phyloP scores from a whole-genome alignment of 352 stramenopile species.

The Globisporangium spinosum region DNA sequence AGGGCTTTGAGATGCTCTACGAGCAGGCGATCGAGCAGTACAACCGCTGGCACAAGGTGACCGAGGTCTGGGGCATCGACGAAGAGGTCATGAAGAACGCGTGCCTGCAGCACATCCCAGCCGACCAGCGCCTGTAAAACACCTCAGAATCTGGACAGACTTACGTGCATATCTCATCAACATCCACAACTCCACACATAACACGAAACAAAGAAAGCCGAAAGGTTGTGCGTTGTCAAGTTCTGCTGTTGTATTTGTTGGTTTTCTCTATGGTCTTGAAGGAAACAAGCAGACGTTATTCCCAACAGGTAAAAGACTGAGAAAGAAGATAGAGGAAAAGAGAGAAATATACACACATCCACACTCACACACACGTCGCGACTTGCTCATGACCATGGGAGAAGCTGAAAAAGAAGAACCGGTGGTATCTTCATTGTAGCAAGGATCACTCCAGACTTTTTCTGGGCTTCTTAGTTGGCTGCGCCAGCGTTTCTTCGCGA shows the following conservation, averaged over 20 bases:
- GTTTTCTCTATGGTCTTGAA: background rate
- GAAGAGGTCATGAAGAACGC: slow-evolving; percentile 56
- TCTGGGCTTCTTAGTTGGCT: background rate
- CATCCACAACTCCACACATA: background rate
- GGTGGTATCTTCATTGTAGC: background rate
- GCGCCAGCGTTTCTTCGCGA: slow-evolving; percentile 32
- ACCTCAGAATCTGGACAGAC: background rate
- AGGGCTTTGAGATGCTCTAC: slow-evolving; percentile 98
- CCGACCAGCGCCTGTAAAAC: slow-evolving; percentile 44
- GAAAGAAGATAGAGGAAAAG: background rate
- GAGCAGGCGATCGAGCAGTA: slow-evolving; percentile 97
- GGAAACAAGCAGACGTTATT: background rate
- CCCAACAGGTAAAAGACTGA: background rate
- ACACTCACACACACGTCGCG: background rate
- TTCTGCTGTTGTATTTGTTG: slow-evolving; percentile 1
- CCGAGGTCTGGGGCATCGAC: slow-evolving; percentile 35
- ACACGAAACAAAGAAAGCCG: background rate
- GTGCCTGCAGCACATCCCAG: slow-evolving; percentile 50
- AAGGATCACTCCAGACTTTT: background rate
- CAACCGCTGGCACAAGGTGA: slow-evolving; percentile 88
- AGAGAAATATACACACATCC: slow-evolving; percentile 1
- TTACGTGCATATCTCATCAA: background rate
- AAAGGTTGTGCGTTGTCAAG: background rate
- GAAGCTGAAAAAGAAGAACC: background rate
- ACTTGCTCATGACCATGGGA: background rate